Base-by-base conservation (phyloP, 768 basidiomycete genomes). In the Rhizopogon vesiculosus region DNA sequence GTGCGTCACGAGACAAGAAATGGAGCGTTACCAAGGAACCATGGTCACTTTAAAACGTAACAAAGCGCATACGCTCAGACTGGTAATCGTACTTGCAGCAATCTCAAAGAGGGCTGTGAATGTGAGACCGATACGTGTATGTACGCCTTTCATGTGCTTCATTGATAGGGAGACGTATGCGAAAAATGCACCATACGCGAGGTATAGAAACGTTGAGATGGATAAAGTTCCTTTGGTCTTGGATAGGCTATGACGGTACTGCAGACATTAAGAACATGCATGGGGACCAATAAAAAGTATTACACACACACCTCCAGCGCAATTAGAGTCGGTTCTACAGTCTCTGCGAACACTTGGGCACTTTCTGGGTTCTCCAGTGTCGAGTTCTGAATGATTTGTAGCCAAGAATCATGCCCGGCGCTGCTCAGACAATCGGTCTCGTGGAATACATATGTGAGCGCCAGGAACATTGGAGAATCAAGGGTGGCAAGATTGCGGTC, bases 21-120 rank as follows among this genome's bases (percentile, higher is more conserved):
- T 45, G 18, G 40, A 55, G 54, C 71, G 78, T 61, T 71, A 91
- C 92, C 89, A 92, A 43, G 92, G 93, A 25, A 94, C 89, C 84
- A 94, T 86, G 2, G 89, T 93, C 13, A 93, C 81, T 62, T 85
- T 86, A 71, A 93, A 93, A 1, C 93, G 92, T 43, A 91, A 83
- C 19, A 98, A 76, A 6, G 93, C 91, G 64, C 93, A 93, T 35
- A 97, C 91, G 64, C 92, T 94, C 45, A 97, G 78, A 62, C 91
- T 93, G 51, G 95, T 97, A 61, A 99, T 84, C 0, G 96, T 93
- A 74, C 93, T 95, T 56, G 91, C 93, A 7, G 87, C 76, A 42
- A 98, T 86, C 72, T 98, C 93, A 19, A 96, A 88, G 29, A 95
- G 76, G 12, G 93, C 96, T 2, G 96, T 98, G 68, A 98, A 90